Evolutionary conservation across 108 stramenopile genomes (phyloP).

Genomic region (Skeletonema potamos): DNA sequence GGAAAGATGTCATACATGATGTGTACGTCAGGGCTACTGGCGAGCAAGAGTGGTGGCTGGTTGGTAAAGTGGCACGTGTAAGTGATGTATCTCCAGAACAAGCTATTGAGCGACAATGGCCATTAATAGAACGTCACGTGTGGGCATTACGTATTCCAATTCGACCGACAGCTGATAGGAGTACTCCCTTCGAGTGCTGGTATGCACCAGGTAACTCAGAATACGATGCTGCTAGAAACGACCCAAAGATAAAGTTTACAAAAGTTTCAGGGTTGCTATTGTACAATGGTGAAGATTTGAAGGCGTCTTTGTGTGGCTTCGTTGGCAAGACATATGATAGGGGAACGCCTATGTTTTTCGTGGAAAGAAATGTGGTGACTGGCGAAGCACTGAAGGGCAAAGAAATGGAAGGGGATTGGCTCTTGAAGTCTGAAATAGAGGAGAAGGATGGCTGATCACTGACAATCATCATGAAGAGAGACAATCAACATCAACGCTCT

Average conservation of each 20-base stretch:
- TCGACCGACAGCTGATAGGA: constrained; percentile 14
- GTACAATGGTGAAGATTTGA: constrained; percentile 38
- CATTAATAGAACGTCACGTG: constrained; percentile 74
- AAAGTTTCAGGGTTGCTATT: constrained; percentile 30
- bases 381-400: constrained; percentile 4
- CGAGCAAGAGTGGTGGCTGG: constrained; percentile 60
- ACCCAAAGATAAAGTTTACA: constrained; percentile 51
- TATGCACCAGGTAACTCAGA: constrained; percentile 80
- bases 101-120: constrained; percentile 68
- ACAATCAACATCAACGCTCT: background rate
- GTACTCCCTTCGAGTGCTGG: constrained; percentile 64
- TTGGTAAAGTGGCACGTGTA: constrained; percentile 72
- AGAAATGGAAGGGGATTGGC: constrained; percentile 28
- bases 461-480: constrained; percentile 1
- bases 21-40: constrained; percentile 61
- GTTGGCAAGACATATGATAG: constrained; percentile 68
- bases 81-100: constrained; percentile 67
- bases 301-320: constrained; percentile 55
- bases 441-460: constrained; percentile 5
- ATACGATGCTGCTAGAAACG: constrained; percentile 74
- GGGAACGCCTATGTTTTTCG: constrained; percentile 37
- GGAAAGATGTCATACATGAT: constrained; percentile 65
- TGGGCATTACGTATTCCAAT: constrained; percentile 57
- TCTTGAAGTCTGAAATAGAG: background rate
- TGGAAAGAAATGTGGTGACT: constrained; percentile 29